phyloP scores from a whole-genome alignment of 2,329 filamentous ascomycete genomes.

The Xylariaceae sp. region DNA sequence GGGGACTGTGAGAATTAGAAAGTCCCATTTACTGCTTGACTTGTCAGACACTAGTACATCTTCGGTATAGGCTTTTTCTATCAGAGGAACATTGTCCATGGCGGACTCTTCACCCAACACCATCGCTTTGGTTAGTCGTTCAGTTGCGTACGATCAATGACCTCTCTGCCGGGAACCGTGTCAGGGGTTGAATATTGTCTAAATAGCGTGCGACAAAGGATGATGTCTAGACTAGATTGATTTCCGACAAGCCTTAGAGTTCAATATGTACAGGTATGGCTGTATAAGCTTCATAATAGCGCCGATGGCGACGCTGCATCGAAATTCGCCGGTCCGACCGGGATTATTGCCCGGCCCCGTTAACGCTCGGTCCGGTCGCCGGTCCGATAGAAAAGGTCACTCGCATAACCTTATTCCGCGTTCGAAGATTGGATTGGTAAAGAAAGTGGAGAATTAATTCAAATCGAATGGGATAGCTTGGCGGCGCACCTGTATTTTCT shows the following conservation, averaged over 20 bases:
- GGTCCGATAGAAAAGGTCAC: not conserved
- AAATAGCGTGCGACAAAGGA: not conserved
- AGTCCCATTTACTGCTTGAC: conserved; percentile 1
- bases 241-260: not conserved
- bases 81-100: not conserved
- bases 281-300: not conserved
- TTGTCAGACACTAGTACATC: not conserved
- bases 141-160: not conserved
- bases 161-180: not conserved
- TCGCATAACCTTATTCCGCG: not conserved
- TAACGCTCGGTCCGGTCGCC: not conserved
- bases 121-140: not conserved
- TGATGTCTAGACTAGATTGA: not conserved
- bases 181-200: not conserved
- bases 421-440: not conserved
- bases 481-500: not conserved
- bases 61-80: not conserved
- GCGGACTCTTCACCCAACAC: not conserved
- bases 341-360: not conserved
- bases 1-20: not conserved
- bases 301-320: not conserved
- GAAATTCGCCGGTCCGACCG: not conserved
- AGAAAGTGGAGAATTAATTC: not conserved
- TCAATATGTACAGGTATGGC: not conserved
- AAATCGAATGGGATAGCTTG: not conserved